A percentile compares a stretch with the other conserved stretches of the same genome.
These are phyloP conservation scores for Domatiomyces catenatus DNA, from an alignment of 2,329 filamentous ascomycete genomes.

Conservation along the genomic window DNA sequence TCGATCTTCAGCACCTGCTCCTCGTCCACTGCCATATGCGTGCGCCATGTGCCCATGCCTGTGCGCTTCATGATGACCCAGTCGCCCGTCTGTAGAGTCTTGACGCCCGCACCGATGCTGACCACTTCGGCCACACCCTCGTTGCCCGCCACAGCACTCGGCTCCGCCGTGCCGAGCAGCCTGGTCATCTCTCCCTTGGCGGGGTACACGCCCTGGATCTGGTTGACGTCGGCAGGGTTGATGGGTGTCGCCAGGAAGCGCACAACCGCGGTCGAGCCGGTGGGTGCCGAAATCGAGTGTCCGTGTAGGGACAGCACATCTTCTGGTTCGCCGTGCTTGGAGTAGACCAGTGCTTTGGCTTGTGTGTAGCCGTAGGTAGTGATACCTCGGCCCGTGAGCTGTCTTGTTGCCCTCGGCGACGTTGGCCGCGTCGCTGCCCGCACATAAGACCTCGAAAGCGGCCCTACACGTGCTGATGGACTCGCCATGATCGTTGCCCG, in stretches of 20 bases:
- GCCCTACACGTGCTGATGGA: not conserved
- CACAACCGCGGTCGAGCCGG: conserved; percentile 55
- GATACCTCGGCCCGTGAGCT: conserved; percentile 22
- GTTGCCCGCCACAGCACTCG: conserved; percentile 69
- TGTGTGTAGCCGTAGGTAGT: conserved; percentile 36
- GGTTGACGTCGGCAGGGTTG: conserved; percentile 96
- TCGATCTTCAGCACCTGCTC: conserved; percentile 53
- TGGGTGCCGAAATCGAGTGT: conserved; percentile 34
- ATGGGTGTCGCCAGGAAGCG: conserved; percentile 82
- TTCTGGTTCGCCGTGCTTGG: conserved; percentile 33
- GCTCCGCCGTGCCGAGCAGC: conserved; percentile 58
- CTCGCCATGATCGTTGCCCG: not conserved
- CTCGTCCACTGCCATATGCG: conserved; percentile 57
- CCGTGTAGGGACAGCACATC: conserved; percentile 35
- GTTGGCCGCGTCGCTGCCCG: not conserved
- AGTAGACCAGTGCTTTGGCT: conserved; percentile 34
- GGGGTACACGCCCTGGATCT: conserved; percentile 92
- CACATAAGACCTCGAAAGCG: not conserved
- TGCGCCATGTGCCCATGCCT: conserved; percentile 86
- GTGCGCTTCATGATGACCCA: conserved; percentile 83
- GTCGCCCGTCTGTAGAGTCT: conserved; percentile 57
- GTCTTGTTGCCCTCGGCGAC: not conserved
- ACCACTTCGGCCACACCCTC: conserved; percentile 91
- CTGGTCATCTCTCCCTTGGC: conserved; percentile 64
- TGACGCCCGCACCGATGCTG: conserved; percentile 46